Percentiles rank a stretch among this genome's conserved stretches.
Evolutionary conservation across 2,329 filamentous ascomycete genomes (phyloP).

Genomic region (Fusarium xylarioides): DNA sequence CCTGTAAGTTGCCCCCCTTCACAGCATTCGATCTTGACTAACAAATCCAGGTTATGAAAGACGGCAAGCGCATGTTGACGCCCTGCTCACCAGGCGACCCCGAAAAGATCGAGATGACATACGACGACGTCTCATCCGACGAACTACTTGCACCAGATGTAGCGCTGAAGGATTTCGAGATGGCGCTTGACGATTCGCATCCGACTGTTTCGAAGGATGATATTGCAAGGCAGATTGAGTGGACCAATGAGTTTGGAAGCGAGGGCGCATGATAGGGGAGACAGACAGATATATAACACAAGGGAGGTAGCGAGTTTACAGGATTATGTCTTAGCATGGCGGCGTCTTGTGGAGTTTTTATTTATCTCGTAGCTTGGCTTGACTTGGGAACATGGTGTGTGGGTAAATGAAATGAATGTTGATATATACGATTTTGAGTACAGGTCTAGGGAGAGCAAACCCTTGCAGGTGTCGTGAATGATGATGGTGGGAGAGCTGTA

Average conservation of each 20-base stretch:
- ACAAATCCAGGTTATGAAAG: constrained; percentile 69
- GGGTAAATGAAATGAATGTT: constrained; percentile 26
- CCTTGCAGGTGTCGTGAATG: neutral
- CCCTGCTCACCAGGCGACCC: constrained; percentile 93
- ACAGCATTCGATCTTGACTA: neutral
- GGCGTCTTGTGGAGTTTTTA: constrained; percentile 39
- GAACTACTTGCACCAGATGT: constrained; percentile 87
- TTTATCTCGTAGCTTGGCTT: constrained; percentile 22
- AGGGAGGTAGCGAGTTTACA: constrained; percentile 30
- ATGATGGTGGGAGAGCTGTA: neutral
- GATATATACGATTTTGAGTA: neutral
- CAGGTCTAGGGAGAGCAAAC: neutral
- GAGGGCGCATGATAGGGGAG: constrained; percentile 70
- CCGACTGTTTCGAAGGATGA: constrained; percentile 93
- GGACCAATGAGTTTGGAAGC: constrained; percentile 96
- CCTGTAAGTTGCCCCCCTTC: constrained; percentile 65
- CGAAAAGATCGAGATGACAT: constrained; percentile 91
- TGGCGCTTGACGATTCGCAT: constrained; percentile 86
- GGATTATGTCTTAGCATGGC: constrained; percentile 40
- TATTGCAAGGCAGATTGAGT: constrained; percentile 83
- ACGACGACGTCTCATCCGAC: constrained; percentile 86
- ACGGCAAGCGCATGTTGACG: constrained; percentile 75
- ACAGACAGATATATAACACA: constrained; percentile 15
- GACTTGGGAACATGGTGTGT: constrained; percentile 26
- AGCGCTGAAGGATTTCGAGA: constrained; percentile 89